Conservation (phyloP, 495 filamentous ascomycete species). For the Tuber calosporum region DNA sequence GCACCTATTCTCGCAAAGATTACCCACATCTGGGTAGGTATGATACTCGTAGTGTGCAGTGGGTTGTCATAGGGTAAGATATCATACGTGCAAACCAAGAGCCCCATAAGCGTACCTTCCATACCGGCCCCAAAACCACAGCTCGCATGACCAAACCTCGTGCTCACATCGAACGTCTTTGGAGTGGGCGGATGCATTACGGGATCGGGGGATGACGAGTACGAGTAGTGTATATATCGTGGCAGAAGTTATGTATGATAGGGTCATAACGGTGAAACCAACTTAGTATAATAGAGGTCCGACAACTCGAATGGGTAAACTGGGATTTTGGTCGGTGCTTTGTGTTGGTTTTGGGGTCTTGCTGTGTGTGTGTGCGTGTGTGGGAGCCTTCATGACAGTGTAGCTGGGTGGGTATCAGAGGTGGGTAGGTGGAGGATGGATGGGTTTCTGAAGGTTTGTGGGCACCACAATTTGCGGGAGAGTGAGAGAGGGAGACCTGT, state of each 20-base stretch:
- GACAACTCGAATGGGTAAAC: neutral
- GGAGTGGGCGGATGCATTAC: neutral
- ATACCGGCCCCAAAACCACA: neutral
- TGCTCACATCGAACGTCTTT: neutral
- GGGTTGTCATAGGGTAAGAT: neutral
- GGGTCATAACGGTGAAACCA: neutral
- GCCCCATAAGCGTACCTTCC: neutral
- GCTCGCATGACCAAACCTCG: neutral
- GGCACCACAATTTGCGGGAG: neutral
- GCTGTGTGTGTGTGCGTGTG: neutral
- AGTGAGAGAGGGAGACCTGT: too few species aligned
- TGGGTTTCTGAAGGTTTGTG: neutral
- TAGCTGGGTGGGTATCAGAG: neutral
- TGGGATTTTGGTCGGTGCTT: neutral
- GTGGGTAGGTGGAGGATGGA: neutral
- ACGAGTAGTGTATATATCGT: neutral
- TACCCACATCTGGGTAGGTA: too few species aligned
- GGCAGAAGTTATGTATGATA: too few species aligned
- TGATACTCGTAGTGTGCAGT: too few species aligned
- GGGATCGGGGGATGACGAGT: neutral
- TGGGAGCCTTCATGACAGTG: neutral
- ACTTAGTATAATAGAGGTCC: neutral
- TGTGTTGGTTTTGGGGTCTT: neutral
- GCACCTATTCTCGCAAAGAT: too few species aligned
- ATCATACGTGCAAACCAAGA: neutral